Evolutionary conservation across 176 grass and related monocot species (phyloP).

Genomic region (Zoysia pacifica): DNA sequence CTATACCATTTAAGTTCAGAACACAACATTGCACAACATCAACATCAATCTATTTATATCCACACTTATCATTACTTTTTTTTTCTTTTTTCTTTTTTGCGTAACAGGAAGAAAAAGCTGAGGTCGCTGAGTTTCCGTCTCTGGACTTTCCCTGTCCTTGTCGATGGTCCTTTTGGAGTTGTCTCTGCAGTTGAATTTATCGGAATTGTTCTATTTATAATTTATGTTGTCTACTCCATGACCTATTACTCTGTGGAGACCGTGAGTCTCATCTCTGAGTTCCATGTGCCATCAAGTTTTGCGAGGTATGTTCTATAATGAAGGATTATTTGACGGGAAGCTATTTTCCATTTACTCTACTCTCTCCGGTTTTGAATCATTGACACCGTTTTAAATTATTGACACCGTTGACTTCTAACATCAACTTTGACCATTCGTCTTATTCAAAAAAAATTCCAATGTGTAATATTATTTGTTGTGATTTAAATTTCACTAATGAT

Average conservation of each 20-base stretch:
- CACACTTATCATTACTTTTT: background rate
- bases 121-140: slow-evolving; percentile 73
- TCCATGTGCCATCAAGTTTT: slow-evolving; percentile 11
- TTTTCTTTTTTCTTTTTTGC: slow-evolving; percentile 15
- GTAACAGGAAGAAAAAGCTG: slow-evolving; percentile 64
- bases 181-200: slow-evolving; percentile 90
- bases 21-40: background rate
- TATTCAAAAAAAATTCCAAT: too few species aligned
- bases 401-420: too few species aligned
- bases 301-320: slow-evolving; percentile 51
- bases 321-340: background rate
- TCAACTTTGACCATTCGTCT: too few species aligned
- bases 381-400: too few species aligned
- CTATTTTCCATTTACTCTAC: background rate
- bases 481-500: too few species aligned
- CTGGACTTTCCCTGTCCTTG: slow-evolving; percentile 89
- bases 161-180: slow-evolving; percentile 82
- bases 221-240: slow-evolving; percentile 70
- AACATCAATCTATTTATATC: background rate
- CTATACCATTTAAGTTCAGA: background rate
- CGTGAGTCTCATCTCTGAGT: slow-evolving; percentile 41
- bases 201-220: slow-evolving; percentile 67
- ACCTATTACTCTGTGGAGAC: slow-evolving; percentile 55
- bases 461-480: too few species aligned
- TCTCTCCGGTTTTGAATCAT: too few species aligned